Base-by-base conservation (phyloP, 345 rosid genomes). In the Fremontodendron californicum region DNA sequence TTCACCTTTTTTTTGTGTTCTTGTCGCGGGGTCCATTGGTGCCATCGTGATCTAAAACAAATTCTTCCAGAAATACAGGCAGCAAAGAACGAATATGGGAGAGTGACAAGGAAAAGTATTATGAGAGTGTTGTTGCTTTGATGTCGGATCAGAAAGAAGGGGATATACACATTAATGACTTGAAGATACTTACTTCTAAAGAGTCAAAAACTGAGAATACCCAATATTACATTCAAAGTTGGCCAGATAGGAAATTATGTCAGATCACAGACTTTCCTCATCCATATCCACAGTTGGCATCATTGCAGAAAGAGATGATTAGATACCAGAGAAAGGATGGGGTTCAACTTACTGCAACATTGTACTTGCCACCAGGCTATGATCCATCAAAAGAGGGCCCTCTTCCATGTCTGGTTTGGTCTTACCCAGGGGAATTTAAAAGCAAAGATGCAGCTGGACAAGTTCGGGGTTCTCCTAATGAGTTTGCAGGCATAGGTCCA, bases 371-470 rank as follows among this genome's bases (percentile, higher is more conserved):
- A 27, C 99, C 97, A 33, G 90, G 87, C 76, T 93, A 93, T 87
- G 97, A 92, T 89, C 90, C 95, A 23, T 81, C 87, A 72, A 92
- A 90, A 81, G 99, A 92, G 39, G 98, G 97, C 31, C 95, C 99
- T 71, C 95, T 96, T 75, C 97, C 97, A 67, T 96, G 98, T 83
- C 80, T 96, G 66, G 84, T 93, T 61, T 96, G 99, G 99, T 96
- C 99, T 62, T 93, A 96, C 57, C 98, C 98, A 52, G 98, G 99
- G 78, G 99, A 96, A 86, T 96, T 96, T 81, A 96, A 96, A 84
- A 96, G 97, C 90, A 96, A 93, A 91, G 98, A 93, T 84, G 98
- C 99, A 82, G 99, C 99, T 57, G 86, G 99, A 71, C 99, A 96
- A 88, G 97, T 96, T 77, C 98, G 99, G 70, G 97, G 99, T 85